Conservation (phyloP, 306 rosid genomes). For the Quercus glauca region DNA sequence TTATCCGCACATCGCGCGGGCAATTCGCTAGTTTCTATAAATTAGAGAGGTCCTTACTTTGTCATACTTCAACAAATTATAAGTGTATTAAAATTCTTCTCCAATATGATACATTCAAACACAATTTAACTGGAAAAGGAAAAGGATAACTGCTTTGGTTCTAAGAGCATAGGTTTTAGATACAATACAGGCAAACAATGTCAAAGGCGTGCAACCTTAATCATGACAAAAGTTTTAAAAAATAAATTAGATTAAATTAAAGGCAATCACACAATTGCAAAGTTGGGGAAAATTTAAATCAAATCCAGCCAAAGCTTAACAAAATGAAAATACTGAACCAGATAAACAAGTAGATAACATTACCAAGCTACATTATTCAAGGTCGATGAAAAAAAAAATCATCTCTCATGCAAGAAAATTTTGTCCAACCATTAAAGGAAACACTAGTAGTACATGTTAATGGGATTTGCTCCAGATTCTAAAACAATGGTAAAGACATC, state of each 20-base stretch:
- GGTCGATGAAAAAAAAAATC: background rate
- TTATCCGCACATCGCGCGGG: fast-evolving
- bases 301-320: background rate
- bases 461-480: constrained; percentile 9
- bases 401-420: background rate
- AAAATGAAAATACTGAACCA: background rate
- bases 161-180: too few species aligned
- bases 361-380: background rate
- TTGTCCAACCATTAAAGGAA: too few species aligned
- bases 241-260: background rate
- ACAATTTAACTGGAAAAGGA: too few species aligned
- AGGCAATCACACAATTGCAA: background rate
- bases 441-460: background rate
- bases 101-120: too few species aligned
- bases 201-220: too few species aligned
- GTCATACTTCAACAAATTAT: too few species aligned
- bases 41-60: too few species aligned
- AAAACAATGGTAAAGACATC: background rate
- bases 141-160: too few species aligned
- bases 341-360: background rate
- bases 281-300: background rate
- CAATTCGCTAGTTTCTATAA: too few species aligned
- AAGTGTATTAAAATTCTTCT: too few species aligned
- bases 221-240: too few species aligned
- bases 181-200: too few species aligned